Conservation (phyloP, 345 rosid species). For the Odontarrhena argentea region DNA sequence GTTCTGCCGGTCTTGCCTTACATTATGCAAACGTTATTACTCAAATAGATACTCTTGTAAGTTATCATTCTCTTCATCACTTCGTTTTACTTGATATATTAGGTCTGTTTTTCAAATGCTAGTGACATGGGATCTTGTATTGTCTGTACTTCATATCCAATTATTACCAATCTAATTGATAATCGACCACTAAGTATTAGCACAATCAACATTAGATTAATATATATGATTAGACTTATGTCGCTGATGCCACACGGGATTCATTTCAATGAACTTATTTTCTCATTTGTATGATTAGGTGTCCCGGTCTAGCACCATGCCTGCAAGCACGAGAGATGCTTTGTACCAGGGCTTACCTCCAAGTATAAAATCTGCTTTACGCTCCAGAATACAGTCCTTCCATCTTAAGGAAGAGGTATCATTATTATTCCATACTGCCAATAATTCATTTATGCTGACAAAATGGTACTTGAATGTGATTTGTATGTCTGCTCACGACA, state of each 20-base stretch:
- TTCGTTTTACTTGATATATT: constrained; percentile 17
- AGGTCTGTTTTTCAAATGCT: constrained; percentile 8
- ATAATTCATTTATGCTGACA: constrained; percentile 1
- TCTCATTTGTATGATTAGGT: constrained; percentile 55
- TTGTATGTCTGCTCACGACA: constrained; percentile 26
- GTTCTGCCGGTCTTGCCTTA: constrained; percentile 93
- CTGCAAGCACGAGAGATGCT: constrained; percentile 90
- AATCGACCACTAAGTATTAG: neutral
- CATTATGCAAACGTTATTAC: constrained; percentile 95
- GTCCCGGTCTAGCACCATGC: constrained; percentile 91
- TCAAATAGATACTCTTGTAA: constrained; percentile 94
- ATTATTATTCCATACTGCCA: neutral
- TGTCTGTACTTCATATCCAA: neutral
- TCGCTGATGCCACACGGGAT: neutral
- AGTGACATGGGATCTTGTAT: constrained; percentile 1
- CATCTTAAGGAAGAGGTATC: constrained; percentile 80
- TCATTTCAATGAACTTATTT: neutral
- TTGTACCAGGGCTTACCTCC: constrained; percentile 96
- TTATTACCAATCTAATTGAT: neutral
- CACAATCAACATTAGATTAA: neutral
- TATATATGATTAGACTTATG: constrained; percentile 4
- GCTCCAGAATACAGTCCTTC: constrained; percentile 69
- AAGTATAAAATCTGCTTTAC: constrained; percentile 75
- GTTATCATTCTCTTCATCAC: constrained; percentile 36
- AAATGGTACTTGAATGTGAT: constrained; percentile 21